A percentile compares a stretch with the other conserved stretches of the same genome.
Evolutionary conservation across 805 yeast genomes (phyloP).

Genomic region (Nakazawaea ernobii): DNA sequence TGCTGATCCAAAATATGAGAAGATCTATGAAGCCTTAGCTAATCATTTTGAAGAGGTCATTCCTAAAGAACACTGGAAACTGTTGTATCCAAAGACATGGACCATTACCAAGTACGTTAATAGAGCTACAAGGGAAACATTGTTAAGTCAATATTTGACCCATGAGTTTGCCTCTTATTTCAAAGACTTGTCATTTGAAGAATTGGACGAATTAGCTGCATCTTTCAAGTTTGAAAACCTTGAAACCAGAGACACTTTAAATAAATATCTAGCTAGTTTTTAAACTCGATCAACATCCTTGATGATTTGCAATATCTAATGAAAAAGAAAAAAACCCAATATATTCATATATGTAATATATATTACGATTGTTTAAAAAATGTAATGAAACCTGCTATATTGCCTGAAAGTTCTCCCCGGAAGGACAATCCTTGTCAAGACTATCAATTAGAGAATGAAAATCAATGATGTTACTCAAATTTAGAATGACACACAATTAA

Average conservation of each 20-base stretch:
- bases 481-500: too few species aligned
- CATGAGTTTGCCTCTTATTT: conserved; percentile 42
- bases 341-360: too few species aligned
- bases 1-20: conserved; percentile 32
- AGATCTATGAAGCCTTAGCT: conserved; percentile 30
- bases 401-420: too few species aligned
- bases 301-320: too few species aligned
- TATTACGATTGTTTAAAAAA: too few species aligned
- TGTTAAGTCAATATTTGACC: conserved; percentile 36
- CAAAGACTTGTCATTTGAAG: conserved; percentile 35
- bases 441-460: too few species aligned
- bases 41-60: conserved; percentile 32
- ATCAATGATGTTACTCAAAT: too few species aligned
- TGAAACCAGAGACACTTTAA: conserved; percentile 35
- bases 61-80: conserved; percentile 34
- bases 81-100: conserved; percentile 37
- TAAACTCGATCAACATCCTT: neutral
- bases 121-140: conserved; percentile 36
- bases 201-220: conserved; percentile 45
- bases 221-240: conserved; percentile 43
- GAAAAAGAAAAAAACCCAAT: too few species aligned
- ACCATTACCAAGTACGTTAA: conserved; percentile 29
- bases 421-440: too few species aligned
- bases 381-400: too few species aligned
- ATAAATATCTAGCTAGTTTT: conserved; percentile 13